These are phyloP conservation scores for Nakazawaea ernobii DNA, from an alignment of 805 yeast species.

Conservation along the genomic window DNA sequence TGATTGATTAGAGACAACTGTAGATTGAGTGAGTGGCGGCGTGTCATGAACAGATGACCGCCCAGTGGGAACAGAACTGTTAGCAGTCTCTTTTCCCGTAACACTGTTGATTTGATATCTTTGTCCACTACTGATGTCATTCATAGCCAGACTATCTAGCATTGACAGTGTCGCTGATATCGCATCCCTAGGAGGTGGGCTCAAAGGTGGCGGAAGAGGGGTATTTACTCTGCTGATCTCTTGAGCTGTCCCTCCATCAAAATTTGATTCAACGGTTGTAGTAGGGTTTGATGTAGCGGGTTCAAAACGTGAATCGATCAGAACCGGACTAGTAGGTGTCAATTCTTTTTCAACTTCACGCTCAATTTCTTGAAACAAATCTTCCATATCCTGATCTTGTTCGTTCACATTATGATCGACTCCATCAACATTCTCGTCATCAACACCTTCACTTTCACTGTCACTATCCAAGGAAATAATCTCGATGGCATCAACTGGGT, in stretches of 20 bases:
- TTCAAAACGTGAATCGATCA: not conserved
- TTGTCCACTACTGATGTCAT: no score
- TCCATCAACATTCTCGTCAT: no score
- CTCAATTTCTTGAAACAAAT: not conserved
- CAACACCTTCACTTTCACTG: slow-evolving; percentile 24
- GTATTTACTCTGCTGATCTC: no score
- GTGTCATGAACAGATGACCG: no score
- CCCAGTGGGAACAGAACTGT: no score
- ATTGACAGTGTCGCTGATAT: slow-evolving; percentile 3
- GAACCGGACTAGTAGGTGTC: not conserved
- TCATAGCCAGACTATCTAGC: not conserved
- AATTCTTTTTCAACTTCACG: not conserved
- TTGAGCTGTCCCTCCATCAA: not conserved
- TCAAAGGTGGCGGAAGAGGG: not conserved
- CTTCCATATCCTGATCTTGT: slow-evolving; percentile 24
- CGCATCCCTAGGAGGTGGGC: slow-evolving; percentile 2
- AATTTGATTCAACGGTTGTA: not conserved
- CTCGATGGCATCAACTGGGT: slow-evolving; percentile 26
- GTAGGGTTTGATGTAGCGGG: not conserved
- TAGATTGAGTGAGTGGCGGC: not conserved
- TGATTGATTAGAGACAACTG: not conserved
- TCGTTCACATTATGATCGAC: no score
- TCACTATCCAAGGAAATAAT: slow-evolving; percentile 47
- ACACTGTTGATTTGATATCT: no score
- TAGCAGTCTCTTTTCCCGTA: no score